Conservation (phyloP, 805 yeast species). For the Jamesozyma lodderae region DNA sequence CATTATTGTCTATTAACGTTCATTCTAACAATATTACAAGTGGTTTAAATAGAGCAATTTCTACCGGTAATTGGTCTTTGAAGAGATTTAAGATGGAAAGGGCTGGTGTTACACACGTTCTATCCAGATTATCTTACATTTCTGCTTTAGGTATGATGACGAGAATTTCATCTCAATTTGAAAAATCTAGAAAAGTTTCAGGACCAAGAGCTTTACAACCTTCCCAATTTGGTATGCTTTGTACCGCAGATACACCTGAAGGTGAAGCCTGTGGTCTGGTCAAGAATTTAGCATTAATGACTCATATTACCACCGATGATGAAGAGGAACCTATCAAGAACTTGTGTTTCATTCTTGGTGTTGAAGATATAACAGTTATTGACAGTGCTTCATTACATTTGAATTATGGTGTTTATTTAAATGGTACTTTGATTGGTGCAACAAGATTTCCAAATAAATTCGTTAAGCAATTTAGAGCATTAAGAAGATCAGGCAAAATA, state of each 20-base stretch:
- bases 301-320: constrained; percentile 96
- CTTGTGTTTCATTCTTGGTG: constrained; percentile 75
- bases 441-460: constrained; percentile 81
- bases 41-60: constrained; percentile 91
- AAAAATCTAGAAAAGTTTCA: constrained; percentile 92
- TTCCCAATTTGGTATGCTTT: constrained; percentile 97
- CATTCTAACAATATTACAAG: constrained; percentile 90
- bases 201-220: constrained; percentile 99
- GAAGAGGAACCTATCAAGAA: constrained; percentile 83
- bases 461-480: constrained; percentile 63
- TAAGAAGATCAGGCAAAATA: constrained; percentile 77
- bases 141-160: constrained; percentile 99
- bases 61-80: constrained; percentile 98
- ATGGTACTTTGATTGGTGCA: constrained; percentile 90
- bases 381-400: constrained; percentile 80
- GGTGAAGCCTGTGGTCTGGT: constrained; percentile 99
- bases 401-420: constrained; percentile 76
- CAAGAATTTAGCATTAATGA: constrained; percentile 93
- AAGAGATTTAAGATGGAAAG: constrained; percentile 99
- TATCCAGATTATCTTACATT: constrained; percentile 83
- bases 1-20: constrained; percentile 76
- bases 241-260: constrained; percentile 98
- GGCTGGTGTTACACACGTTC: constrained; percentile 97
- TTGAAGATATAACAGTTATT: constrained; percentile 71
- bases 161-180: constrained; percentile 97